phyloP scores from a whole-genome alignment of 148 eudicot species.

The Silene uniflora region DNA sequence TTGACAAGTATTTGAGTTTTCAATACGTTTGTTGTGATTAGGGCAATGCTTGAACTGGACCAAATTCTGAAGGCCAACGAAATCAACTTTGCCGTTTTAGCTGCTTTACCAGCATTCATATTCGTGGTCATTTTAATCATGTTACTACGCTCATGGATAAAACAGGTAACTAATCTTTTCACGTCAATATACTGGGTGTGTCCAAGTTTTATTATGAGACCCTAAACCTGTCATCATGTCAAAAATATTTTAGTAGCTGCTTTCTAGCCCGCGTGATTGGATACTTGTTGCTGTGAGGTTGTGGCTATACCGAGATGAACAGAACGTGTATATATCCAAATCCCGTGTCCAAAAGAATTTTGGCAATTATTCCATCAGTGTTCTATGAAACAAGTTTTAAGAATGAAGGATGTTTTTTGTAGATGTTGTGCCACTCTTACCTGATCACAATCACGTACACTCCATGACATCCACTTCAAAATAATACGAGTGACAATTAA shows the following conservation, averaged over 20 bases:
- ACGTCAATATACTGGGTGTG: background rate
- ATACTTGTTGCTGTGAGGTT: background rate
- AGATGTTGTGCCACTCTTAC: background rate
- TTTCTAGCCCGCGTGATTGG: background rate
- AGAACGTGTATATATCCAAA: background rate
- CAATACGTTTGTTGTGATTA: conserved; percentile 26
- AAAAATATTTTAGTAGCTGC: background rate
- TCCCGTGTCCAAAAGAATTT: background rate
- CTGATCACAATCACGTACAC: background rate
- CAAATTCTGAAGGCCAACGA: conserved; percentile 99
- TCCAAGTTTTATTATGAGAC: background rate
- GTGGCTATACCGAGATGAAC: background rate
- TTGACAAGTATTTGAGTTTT: conserved; percentile 15
- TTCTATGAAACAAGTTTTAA: no score
- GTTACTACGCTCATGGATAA: conserved; percentile 83
- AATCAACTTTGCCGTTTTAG: conserved; percentile 93
- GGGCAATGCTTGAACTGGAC: conserved; percentile 98
- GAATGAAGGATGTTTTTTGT: no score
- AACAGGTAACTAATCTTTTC: conserved; percentile 47
- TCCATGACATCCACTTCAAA: background rate
- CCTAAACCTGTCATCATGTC: no score
- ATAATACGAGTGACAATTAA: background rate
- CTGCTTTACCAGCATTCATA: conserved; percentile 91
- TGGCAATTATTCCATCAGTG: background rate
- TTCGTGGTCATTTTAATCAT: conserved; percentile 52